A percentile compares a stretch with the other conserved stretches of the same genome.
Evolutionary conservation across 495 filamentous ascomycete species (phyloP).

Genomic region (Daldinia loculata): DNA sequence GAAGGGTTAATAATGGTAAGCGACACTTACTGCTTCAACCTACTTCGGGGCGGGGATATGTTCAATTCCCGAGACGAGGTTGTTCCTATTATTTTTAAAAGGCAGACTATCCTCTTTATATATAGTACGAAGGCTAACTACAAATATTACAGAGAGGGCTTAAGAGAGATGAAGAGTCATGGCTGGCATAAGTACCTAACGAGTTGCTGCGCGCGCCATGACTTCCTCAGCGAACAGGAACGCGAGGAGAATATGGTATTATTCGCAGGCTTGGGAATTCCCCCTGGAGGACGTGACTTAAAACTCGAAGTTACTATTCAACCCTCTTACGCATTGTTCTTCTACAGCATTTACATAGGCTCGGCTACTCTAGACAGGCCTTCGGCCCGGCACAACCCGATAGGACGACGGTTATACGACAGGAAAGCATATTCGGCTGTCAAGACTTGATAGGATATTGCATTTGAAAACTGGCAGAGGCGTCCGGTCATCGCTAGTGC

Average conservation of each 20-base stretch:
- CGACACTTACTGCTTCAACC: neutral
- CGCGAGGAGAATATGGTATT: neutral
- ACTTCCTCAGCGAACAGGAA: neutral
- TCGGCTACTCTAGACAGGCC: neutral
- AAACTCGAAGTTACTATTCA: neutral
- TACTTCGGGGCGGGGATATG: neutral
- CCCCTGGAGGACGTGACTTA: neutral
- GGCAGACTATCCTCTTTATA: neutral
- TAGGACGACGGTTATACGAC: constrained; percentile 5
- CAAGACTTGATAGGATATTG: constrained; percentile 24
- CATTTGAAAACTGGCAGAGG: constrained; percentile 30
- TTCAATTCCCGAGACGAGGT: neutral
- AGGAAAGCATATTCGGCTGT: constrained; percentile 25
- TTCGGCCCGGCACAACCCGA: constrained; percentile 9
- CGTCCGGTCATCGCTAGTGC: constrained; percentile 10
- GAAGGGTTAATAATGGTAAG: constrained; percentile 58
- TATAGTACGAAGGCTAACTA: constrained; percentile 14
- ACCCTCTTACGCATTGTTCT: constrained; percentile 1
- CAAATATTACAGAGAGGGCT: constrained; percentile 45
- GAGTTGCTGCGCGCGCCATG: neutral
- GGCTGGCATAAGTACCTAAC: constrained; percentile 51
- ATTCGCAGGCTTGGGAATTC: neutral
- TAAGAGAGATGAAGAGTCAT: constrained; percentile 60
- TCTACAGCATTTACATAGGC: constrained; percentile 16
- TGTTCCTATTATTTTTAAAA: neutral